Evolutionary conservation across 331 rosid species (phyloP), one percentile per base, ranked within the genome.

Genomic region (Prunus yedoensis): DNA sequence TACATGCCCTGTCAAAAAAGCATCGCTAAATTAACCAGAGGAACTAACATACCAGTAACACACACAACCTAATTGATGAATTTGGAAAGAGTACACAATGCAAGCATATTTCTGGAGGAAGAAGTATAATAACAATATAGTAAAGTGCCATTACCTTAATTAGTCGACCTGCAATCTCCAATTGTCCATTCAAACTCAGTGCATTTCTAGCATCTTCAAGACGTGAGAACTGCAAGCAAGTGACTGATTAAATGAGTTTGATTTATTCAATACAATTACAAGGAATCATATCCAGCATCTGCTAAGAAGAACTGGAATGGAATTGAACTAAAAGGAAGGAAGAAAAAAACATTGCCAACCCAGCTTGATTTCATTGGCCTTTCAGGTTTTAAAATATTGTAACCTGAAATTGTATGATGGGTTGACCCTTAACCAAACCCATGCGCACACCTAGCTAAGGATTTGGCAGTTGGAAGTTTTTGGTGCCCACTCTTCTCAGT

Each of bases 141-240:
- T 61, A 73, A 78, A 76, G 11, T 51, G 50, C 23, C 65, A 80
- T 60, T 83, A 94, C 99, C 97, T 90, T 94, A 80, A 94, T 87
- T 35, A 79, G 81, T 82, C 96, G 88, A 80, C 99, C 92, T 1
- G 92, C 97, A 70, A 94, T 94, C 77, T 94, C 99, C 80, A 94
- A 77, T 76, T 91, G 97, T 18, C 97, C 93, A 84, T 94, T 89
- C 88, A 94, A 91, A 84, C 92, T 88, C 87, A 84, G 89, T 60
- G 97, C 85, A 84, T 92, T 94, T 83, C 93, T 86, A 68, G 99
- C 88, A 76, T 94, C 99, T 80, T 94, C 99, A 75, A 94, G 97
- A 71, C 96, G 91, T 54, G 83, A 69, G 88, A 90, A 94, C 99
- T 94, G 88, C 90, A 85, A 14, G 30, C 57, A 14, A 68, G 50